Base-by-base conservation (phyloP, 495 filamentous ascomycete genomes). In the Aspergillus funiculosus region DNA sequence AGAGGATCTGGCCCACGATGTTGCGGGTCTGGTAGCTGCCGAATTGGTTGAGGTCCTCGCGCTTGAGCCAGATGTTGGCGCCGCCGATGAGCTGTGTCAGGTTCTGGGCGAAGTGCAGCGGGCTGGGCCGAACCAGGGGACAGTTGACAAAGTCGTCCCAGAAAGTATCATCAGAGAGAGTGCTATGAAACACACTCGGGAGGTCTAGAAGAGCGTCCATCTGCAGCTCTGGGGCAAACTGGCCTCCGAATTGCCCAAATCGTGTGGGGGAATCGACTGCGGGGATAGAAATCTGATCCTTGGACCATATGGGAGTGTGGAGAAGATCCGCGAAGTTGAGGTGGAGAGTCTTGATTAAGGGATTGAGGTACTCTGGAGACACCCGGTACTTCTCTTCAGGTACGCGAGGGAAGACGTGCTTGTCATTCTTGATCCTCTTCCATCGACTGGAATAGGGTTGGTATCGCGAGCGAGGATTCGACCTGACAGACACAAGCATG, bases 31-130 rank as follows among this genome's bases (percentile, higher is more conserved):
- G 59, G 40, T 63, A 58, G 41, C 50, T 63, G 30, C 58, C 60
- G 19, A 59, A 62, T 11, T 55, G 58, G 20, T 53, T 60, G 20
- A 51, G 49, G 30, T 66, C 60, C 30, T 66, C 60, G 10, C 62
- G 52, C 42, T 66, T 66, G 5, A 66, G 53, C 60, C 62, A 66
- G 34, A 66, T 66, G 5, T 51, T 60, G 11, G 62, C 62, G 8
- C 60, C 62, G 1, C 50, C 54, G 4, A 48, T 56, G 27, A 51
- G 11, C 15, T 40, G 27, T 4, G 58, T 63, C 27, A 66, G 48
- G 34, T 58, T 62, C 17, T 44, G 35, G 19, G 60, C 62, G 34
- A 50, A 46, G 26, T 60, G 51, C 13, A 66, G 53, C 13, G 56
- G 58, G 4, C 60, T 62, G 1, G 43, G 37, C 14, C 49, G 47